Percentiles rank a stretch among this genome's conserved stretches.
phyloP scores from a whole-genome alignment of 106 monocot species.

The Amphibolis antarctica region DNA sequence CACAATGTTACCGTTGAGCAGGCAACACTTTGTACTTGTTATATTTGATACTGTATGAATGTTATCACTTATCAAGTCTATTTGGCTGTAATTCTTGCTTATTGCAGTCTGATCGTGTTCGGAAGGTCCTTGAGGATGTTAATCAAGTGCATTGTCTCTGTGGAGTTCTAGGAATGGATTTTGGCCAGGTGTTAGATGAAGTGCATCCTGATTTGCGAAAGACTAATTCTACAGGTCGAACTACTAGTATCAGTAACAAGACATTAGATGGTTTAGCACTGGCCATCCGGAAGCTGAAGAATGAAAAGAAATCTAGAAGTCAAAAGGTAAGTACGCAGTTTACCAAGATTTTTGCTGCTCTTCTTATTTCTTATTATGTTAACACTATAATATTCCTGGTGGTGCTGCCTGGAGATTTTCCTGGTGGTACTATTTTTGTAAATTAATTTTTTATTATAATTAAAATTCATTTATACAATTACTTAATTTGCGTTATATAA shows the following conservation, averaged over 20 bases:
- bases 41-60: no score
- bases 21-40: no score
- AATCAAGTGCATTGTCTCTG: constrained; percentile 82
- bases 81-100: constrained; percentile 9
- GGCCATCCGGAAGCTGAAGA: constrained; percentile 41
- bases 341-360: no score
- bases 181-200: constrained; percentile 55
- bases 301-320: constrained; percentile 44
- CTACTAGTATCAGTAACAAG: constrained; percentile 55
- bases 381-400: no score
- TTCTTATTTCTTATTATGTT: background rate
- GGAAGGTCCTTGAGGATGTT: constrained; percentile 54
- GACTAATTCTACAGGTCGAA: constrained; percentile 26
- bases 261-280: constrained; percentile 62
- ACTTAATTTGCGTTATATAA: no score
- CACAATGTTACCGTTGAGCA: no score
- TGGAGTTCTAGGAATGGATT: constrained; percentile 70
- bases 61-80: no score
- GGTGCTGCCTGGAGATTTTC: no score
- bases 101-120: constrained; percentile 66
- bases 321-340: constrained; percentile 72
- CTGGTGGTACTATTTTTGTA: no score
- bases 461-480: no score
- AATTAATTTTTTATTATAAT: no score
- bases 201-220: constrained; percentile 83